A percentile compares a stretch with the other conserved stretches of the same genome.
Conservation (phyloP, 106 monocot genomes). For the Cymbidium sinense region DNA sequence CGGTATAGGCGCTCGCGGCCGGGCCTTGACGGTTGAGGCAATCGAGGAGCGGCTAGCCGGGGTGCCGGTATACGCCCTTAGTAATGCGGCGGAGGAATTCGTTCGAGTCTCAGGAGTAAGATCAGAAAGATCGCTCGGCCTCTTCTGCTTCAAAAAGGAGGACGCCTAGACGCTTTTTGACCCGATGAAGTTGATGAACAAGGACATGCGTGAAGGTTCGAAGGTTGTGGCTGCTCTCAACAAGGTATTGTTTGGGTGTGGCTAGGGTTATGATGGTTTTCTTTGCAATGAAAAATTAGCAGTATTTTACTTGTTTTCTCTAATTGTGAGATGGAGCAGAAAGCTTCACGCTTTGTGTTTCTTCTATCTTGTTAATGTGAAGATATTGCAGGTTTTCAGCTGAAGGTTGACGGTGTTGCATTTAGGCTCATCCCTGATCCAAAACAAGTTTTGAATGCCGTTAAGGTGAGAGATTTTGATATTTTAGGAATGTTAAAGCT, state of each 20-base stretch:
- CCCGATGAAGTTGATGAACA: constrained; percentile 60
- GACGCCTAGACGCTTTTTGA: constrained; percentile 74
- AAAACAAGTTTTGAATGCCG: constrained; percentile 71
- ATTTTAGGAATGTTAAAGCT: neutral
- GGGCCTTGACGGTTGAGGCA: constrained; percentile 22
- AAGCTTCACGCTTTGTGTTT: neutral
- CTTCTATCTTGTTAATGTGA: neutral
- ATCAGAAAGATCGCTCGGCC: constrained; percentile 51
- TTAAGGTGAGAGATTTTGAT: constrained; percentile 45
- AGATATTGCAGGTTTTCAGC: constrained; percentile 68
- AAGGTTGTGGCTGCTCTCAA: constrained; percentile 76
- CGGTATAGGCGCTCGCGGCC: neutral
- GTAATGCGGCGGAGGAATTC: constrained; percentile 67
- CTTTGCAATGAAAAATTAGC: neutral
- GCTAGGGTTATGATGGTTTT: neutral
- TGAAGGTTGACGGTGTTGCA: constrained; percentile 79
- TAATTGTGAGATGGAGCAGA: neutral
- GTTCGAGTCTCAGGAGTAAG: constrained; percentile 65
- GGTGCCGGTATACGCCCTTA: constrained; percentile 80
- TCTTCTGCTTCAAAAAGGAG: constrained; percentile 73
- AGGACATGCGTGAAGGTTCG: constrained; percentile 45
- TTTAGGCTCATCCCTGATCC: constrained; percentile 88
- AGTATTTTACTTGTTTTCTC: neutral
- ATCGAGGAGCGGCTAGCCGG: constrained; percentile 74
- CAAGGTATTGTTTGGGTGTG: constrained; percentile 34